phyloP scores from a whole-genome alignment of 257 asterid genomes.

The Plantago major region DNA sequence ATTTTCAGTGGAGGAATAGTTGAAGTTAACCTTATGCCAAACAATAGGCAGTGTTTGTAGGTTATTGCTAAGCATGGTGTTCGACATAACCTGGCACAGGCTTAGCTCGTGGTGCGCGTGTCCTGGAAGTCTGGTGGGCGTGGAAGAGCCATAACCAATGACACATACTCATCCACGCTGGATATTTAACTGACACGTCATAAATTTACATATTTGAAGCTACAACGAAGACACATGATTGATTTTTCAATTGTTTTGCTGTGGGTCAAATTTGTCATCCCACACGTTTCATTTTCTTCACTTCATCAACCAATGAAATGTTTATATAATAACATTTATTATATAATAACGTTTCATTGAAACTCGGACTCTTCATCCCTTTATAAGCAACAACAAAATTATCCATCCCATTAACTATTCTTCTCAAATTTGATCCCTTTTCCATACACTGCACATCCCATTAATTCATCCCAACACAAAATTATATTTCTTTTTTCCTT shows the following conservation, averaged over 20 bases:
- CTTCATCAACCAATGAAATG: neutral
- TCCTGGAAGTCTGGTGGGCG: neutral
- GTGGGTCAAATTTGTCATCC: conserved; percentile 10
- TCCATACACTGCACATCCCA: neutral
- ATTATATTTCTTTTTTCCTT: too few species aligned
- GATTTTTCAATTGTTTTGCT: neutral
- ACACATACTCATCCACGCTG: neutral
- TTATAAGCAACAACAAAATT: too few species aligned
- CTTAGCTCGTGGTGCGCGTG: conserved; percentile 2
- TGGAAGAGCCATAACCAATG: neutral
- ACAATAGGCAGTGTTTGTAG: too few species aligned
- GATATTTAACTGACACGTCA: neutral
- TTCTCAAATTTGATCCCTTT: too few species aligned
- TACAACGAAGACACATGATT: neutral
- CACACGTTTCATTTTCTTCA: neutral
- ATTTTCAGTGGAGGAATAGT: too few species aligned
- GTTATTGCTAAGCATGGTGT: neutral
- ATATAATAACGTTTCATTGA: too few species aligned
- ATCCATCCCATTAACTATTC: neutral
- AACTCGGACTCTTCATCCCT: too few species aligned
- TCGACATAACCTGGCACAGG: conserved; percentile 1
- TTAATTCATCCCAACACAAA: conserved; percentile 14
- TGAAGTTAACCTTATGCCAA: too few species aligned
- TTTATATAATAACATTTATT: too few species aligned
- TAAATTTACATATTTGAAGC: too few species aligned